phyloP scores from a whole-genome alignment of 106 monocot genomes.

The Dioscorea dumetorum region DNA sequence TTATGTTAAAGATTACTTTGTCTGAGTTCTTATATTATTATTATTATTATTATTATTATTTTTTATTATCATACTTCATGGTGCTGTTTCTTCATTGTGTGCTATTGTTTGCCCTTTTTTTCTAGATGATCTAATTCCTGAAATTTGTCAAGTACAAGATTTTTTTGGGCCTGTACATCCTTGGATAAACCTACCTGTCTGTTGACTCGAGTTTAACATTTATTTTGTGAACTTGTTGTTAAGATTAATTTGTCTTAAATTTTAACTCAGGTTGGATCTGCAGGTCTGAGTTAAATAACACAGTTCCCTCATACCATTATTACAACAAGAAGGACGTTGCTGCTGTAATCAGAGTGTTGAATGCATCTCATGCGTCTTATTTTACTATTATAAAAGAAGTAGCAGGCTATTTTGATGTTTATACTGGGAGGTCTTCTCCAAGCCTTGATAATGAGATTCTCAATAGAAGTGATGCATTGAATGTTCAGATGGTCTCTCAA shows the following conservation, averaged over 20 bases:
- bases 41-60: not conserved
- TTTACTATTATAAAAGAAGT: conserved; percentile 44
- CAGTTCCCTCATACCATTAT: conserved; percentile 41
- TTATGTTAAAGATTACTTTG: too few relatives aligned
- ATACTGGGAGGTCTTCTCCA: conserved; percentile 12
- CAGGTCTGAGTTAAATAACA: conserved; percentile 62
- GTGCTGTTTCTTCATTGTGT: not conserved
- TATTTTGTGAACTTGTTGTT: not conserved
- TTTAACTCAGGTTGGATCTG: conserved; percentile 13
- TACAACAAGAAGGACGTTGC: conserved; percentile 54
- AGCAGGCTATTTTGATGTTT: conserved; percentile 21
- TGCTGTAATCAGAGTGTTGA: conserved; percentile 43
- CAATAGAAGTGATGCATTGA: not conserved
- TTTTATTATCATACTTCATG: not conserved
- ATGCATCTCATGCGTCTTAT: conserved; percentile 32
- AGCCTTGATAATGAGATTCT: conserved; percentile 3
- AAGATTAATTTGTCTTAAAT: not conserved
- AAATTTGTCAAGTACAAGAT: too few relatives aligned
- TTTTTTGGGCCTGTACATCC: too few relatives aligned
- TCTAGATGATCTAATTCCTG: too few relatives aligned
- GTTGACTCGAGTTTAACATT: not conserved
- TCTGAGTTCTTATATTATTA: too few relatives aligned
- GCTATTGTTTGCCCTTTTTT: not conserved
- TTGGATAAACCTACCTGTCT: too few relatives aligned
- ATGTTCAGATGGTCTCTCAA: not conserved